A percentile compares a stretch with the other conserved stretches of the same genome.
Evolutionary conservation across 805 yeast genomes (phyloP).

Genomic region (Hanseniaspora guilliermondii): DNA sequence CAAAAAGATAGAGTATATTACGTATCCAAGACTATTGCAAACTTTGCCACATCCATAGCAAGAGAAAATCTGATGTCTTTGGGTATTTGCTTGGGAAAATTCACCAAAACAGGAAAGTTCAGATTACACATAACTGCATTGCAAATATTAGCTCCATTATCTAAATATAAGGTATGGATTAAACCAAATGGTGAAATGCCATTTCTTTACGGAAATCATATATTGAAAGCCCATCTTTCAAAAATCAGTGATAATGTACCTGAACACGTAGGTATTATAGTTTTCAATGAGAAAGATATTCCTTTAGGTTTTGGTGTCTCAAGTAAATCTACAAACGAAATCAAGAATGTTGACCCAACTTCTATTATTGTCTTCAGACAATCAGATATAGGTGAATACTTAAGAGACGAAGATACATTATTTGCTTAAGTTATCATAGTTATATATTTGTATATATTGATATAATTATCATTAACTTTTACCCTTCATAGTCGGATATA

Average conservation of each 20-base stretch:
- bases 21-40: slow-evolving; percentile 69
- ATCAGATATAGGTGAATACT: slow-evolving; percentile 92
- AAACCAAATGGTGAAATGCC: slow-evolving; percentile 98
- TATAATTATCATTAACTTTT: neutral
- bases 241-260: slow-evolving; percentile 96
- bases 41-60: slow-evolving; percentile 79
- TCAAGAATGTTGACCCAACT: slow-evolving; percentile 80
- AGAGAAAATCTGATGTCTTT: slow-evolving; percentile 83
- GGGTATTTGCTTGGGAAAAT: slow-evolving; percentile 89
- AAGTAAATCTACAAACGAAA: slow-evolving; percentile 81
- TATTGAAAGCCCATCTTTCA: slow-evolving; percentile 91
- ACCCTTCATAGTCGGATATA: no score
- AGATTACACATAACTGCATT: slow-evolving; percentile 88
- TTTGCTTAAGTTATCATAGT: slow-evolving; percentile 45
- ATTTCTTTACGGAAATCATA: slow-evolving; percentile 89
- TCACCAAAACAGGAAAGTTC: slow-evolving; percentile 95
- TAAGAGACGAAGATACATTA: slow-evolving; percentile 94
- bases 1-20: slow-evolving; percentile 96
- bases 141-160: slow-evolving; percentile 68
- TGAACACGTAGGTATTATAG: slow-evolving; percentile 91
- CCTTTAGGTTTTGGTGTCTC: slow-evolving; percentile 94
- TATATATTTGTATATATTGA: neutral
- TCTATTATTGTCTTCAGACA: slow-evolving; percentile 93
- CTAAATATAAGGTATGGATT: slow-evolving; percentile 91
- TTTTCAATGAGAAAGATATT: slow-evolving; percentile 80